Conservation (phyloP, 23 red algal genomes). For the Gracilaria caudata region DNA sequence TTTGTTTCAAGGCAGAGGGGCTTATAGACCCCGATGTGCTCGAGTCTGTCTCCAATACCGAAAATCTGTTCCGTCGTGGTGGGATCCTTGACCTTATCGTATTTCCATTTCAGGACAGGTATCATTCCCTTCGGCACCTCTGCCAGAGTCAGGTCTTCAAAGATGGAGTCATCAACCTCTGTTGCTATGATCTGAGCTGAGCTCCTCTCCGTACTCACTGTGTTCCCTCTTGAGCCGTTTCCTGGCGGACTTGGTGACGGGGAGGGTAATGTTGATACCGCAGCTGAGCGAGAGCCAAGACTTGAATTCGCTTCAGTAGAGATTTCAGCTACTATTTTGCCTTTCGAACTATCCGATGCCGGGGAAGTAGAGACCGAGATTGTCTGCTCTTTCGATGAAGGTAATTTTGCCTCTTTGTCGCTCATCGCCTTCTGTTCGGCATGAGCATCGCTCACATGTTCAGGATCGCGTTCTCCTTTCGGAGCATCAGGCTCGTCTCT, state of each 20-base stretch:
- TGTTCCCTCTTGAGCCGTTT: not conserved
- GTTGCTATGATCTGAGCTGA: not conserved
- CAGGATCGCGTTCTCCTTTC: not conserved
- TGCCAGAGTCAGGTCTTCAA: slow-evolving; percentile 39
- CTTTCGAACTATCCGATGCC: not conserved
- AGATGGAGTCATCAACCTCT: slow-evolving; percentile 24
- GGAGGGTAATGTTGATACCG: not conserved
- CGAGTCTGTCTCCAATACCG: slow-evolving; percentile 61
- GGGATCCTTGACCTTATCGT: slow-evolving; percentile 39
- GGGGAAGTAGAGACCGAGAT: not conserved
- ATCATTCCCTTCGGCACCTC: slow-evolving; percentile 58
- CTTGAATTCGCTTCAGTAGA: not conserved
- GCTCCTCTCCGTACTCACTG: not conserved
- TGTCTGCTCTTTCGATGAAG: not conserved
- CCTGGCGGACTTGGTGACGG: not conserved
- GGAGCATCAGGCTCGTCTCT: not conserved
- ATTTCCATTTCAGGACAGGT: slow-evolving; percentile 73
- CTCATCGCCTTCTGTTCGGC: no score
- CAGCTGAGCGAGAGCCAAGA: not conserved
- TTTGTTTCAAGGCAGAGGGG: slow-evolving; percentile 66
- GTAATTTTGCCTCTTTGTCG: not conserved
- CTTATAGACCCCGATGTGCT: slow-evolving; percentile 70
- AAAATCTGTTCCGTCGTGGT: slow-evolving; percentile 51
- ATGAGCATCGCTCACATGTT: not conserved
- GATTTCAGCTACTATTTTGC: not conserved